These are phyloP conservation scores for Lentinula aciculospora DNA, from an alignment of 768 basidiomycete species.

Conservation along the genomic window DNA sequence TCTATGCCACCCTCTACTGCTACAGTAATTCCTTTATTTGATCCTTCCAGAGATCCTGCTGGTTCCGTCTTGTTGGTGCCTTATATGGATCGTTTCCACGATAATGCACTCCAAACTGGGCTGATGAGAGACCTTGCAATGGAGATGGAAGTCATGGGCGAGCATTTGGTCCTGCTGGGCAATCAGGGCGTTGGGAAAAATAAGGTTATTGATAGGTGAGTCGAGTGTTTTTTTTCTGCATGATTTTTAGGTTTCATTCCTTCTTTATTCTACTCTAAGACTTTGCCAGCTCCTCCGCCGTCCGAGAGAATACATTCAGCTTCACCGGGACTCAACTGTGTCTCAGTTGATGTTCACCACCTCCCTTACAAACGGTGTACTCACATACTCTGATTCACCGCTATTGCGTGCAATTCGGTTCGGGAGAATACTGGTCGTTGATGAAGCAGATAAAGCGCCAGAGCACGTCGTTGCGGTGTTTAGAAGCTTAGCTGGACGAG, in stretches of 20 bases:
- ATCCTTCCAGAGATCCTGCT: constrained; percentile 41
- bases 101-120: constrained; percentile 63
- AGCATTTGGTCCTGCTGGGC: constrained; percentile 61
- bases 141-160: constrained; percentile 54
- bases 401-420: constrained; percentile 56
- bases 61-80: constrained; percentile 57
- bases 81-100: constrained; percentile 66
- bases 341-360: constrained; percentile 70
- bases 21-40: constrained; percentile 44
- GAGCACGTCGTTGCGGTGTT: constrained; percentile 72
- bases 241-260: neutral
- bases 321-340: constrained; percentile 67
- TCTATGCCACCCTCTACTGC: constrained; percentile 7
- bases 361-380: constrained; percentile 47
- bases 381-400: constrained; percentile 61
- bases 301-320: constrained; percentile 64
- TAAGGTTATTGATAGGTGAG: constrained; percentile 58
- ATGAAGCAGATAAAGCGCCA: constrained; percentile 70
- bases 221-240: neutral
- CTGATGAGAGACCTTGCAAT: constrained; percentile 62
- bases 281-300: constrained; percentile 43
- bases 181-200: constrained; percentile 77
- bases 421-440: constrained; percentile 63
- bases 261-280: neutral
- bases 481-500: constrained; percentile 60